These are phyloP conservation scores for Arabidopsis hybrid DNA, from an alignment of 441 rosid genomes.

Conservation along the genomic window DNA sequence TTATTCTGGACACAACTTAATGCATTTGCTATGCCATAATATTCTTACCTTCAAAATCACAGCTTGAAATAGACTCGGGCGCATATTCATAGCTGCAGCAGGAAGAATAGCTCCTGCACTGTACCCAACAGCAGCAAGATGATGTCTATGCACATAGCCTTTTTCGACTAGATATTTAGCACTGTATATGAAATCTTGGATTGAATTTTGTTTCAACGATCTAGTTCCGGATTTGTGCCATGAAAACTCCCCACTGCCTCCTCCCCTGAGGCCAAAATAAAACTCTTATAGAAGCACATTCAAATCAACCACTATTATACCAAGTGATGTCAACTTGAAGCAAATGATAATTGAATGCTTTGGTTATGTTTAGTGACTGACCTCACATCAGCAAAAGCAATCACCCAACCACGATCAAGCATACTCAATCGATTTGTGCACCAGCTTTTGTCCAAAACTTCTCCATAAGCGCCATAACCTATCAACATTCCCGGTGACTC, in stretches of 20 bases:
- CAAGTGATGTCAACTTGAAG: slow-evolving; percentile 1
- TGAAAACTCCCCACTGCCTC: slow-evolving; percentile 63
- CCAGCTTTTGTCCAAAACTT: slow-evolving; percentile 86
- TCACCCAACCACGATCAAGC: slow-evolving; percentile 95
- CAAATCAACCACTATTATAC: slow-evolving; percentile 19
- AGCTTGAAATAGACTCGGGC: slow-evolving; percentile 68
- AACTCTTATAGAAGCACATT: slow-evolving; percentile 16
- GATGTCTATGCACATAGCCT: slow-evolving; percentile 70
- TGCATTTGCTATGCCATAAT: neutral
- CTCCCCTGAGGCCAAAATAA: slow-evolving; percentile 54
- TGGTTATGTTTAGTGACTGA: slow-evolving; percentile 40
- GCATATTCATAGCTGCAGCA: slow-evolving; percentile 77
- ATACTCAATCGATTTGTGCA: slow-evolving; percentile 75
- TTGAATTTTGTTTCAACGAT: slow-evolving; percentile 66
- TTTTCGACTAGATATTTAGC: slow-evolving; percentile 66
- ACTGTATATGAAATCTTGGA: slow-evolving; percentile 73
- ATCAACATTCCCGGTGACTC: slow-evolving; percentile 79
- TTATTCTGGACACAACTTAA: neutral
- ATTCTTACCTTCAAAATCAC: slow-evolving; percentile 76
- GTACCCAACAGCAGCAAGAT: slow-evolving; percentile 71
- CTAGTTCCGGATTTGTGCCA: slow-evolving; percentile 90
- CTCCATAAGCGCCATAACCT: slow-evolving; percentile 96
- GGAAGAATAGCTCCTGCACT: slow-evolving; percentile 90
- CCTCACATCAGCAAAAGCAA: slow-evolving; percentile 98
- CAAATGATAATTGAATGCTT: neutral